Evolutionary conservation across 345 rosid genomes (phyloP).

Genomic region (Camelina hispida): DNA sequence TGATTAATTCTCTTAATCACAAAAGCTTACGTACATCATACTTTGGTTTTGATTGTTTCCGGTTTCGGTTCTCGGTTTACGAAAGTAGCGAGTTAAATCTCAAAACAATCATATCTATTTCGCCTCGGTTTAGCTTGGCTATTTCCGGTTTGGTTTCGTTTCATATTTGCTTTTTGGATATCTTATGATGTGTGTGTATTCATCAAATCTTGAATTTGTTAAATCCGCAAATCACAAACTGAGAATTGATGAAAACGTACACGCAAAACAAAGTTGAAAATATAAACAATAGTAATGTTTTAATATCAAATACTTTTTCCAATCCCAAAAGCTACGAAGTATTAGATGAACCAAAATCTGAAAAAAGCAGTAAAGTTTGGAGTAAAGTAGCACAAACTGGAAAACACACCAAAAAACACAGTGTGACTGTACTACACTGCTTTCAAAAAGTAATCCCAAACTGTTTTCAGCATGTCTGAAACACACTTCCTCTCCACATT

Average conservation of each 20-base stretch:
- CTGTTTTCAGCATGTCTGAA: conserved; percentile 31
- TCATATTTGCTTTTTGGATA: not conserved
- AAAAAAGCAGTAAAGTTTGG: conserved; percentile 13
- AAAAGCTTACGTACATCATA: not conserved
- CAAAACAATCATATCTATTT: not conserved
- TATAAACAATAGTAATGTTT: not conserved
- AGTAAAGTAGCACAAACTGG: conserved; percentile 1
- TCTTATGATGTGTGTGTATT: not conserved
- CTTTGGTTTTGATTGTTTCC: not conserved
- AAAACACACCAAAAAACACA: not conserved
- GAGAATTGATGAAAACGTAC: conserved; percentile 26
- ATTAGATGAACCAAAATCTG: not conserved
- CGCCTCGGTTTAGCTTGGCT: not conserved
- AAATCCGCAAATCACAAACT: not conserved
- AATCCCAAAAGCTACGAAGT: conserved; percentile 19
- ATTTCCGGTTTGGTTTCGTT: not conserved
- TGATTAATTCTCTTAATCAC: not conserved
- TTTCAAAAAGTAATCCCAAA: conserved; percentile 32
- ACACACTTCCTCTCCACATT: conserved; percentile 13
- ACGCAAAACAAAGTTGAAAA: conserved; percentile 29
- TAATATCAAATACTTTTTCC: not conserved
- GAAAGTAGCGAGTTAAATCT: not conserved
- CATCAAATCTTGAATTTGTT: not conserved
- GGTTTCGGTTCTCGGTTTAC: conserved; percentile 4
- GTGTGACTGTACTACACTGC: conserved; percentile 16